Base-by-base conservation (phyloP, 352 stramenopile genomes). In the Lagenidium giganteum region DNA sequence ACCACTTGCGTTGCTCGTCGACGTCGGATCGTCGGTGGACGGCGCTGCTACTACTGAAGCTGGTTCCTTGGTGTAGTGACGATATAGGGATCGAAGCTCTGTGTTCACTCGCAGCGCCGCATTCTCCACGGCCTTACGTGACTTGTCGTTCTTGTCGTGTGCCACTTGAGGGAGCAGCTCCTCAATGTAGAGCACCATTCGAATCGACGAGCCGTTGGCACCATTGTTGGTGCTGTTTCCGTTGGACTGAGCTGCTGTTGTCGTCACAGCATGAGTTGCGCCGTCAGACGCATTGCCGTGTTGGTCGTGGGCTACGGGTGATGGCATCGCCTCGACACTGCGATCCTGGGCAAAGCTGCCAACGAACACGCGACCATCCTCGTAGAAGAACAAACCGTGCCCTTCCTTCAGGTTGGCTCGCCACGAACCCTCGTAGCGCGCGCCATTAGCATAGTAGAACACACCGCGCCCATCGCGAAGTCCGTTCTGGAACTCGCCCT, bases 401-500 rank as follows among this genome's bases (percentile, higher is more conserved):
- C 73, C 77, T 17, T 89, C 54, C 61, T 95, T 96, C 32, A 74
- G 57, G 37, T 95, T 93, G 18, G 71, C 44, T 27, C 67, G 40
- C 87, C 87, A 96, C 37, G 81, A 58, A n/a, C 87, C 87, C 57
- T 80, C 68, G 51, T 95, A 95, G 2, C 71, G 57, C 5, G 82
- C 77, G 3, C 87, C 87, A 34, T 95, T 93, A 8, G 80, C 72
- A 39, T 96, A 96, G 55, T 81, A 86, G 39, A 96, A 95, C 0
- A 67, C 64, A 0, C 87, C 87, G 20, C 59, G 37, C 5, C 81
- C 83, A 42, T 89, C 58, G 18, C 81, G 79, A 5, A 84, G 42
- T 0, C 85, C 87, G 35, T 68, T 24, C 6, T 42, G 41, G 42
- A 88, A 94, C 32, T 84, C 60, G n/a, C 86, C 86, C 53, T 87